Conservation (phyloP, 176 grass and related monocot genomes). For the Saccharum spontaneum region DNA sequence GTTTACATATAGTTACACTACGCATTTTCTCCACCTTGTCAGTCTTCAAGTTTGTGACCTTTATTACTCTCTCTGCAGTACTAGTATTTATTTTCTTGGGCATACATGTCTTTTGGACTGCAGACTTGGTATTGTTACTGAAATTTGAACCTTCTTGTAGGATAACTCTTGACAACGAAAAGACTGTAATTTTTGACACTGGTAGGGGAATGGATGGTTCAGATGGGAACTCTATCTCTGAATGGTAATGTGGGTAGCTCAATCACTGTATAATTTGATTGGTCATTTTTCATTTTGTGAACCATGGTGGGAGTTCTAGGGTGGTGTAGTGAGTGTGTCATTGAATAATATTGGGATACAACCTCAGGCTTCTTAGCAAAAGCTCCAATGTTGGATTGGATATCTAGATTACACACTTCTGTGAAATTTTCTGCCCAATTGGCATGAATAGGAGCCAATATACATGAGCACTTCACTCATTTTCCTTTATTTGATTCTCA, state of each 20-base stretch:
- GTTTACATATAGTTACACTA: not conserved
- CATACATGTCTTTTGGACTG: not conserved
- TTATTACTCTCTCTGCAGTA: not conserved
- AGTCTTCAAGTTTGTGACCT: not conserved
- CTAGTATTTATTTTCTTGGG: not conserved
- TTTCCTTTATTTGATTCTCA: not conserved
- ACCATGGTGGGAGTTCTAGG: not conserved
- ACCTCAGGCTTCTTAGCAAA: not conserved
- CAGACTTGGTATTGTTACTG: not conserved
- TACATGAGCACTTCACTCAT: not conserved
- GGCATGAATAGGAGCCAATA: not conserved
- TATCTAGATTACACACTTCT: not conserved
- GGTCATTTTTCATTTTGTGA: not conserved
- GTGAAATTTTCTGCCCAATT: not conserved
- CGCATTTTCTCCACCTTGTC: not conserved
- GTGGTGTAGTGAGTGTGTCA: not conserved
- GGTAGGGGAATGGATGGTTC: slow-evolving; percentile 62
- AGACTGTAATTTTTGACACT: slow-evolving; percentile 52
- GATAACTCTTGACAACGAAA: slow-evolving; percentile 44
- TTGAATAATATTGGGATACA: not conserved
- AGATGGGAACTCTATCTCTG: slow-evolving; percentile 49
- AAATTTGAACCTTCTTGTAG: slow-evolving; percentile 35
- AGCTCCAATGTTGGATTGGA: not conserved
- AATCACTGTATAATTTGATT: too few relatives aligned
- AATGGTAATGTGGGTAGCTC: slow-evolving; percentile 45